Evolutionary conservation across 164 flowering plant species (phyloP), one percentile per base, ranked within the genome.

Genomic region (Pachysandra terminalis): DNA sequence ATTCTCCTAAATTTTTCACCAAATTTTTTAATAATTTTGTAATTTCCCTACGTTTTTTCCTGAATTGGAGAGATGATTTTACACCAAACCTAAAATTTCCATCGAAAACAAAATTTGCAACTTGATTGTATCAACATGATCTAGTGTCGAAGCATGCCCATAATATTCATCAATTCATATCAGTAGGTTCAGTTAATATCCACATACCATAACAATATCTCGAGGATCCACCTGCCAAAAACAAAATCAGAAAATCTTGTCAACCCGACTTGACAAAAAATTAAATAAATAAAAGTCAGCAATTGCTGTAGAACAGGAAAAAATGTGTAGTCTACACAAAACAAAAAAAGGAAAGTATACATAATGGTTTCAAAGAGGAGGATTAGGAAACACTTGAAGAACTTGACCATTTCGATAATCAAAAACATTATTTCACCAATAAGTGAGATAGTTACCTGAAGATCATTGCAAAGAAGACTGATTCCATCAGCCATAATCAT

Each of bases 401-500:
- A 65, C 21, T n/a, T 40, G 19, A 45, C 7, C 27, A 45, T 64
- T 56, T 12, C 25, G 32, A 59, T 57, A 28, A 48, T 15, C 0
- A 22, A 48, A 15, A 57, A 58, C 13, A 28, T 17, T 61, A 23
- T 12, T 9, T 58, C 27, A 19, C 17, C 24, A 48, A 61, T 28
- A 61, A 23, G 27, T 1, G 6, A 64, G 58, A 61, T 0, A 17
- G 66, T 35, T 81, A 95, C 98, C 97, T 91, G 91, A 61, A 95
- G 79, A 68, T 95, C 98, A 79, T 74, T 90, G 85, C 98, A 95
- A 12, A 95, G 88, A 41, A 80, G 78, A 57, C 85, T 75, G 67
- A 95, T 90, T 24, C 98, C 98, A 84, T 95, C 98, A 53, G 81
- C 98, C 82, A 89, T 74, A 61, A 95, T 89, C 98, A 95, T 91